Evolutionary conservation across 140 eudicot genomes (phyloP), one percentile per base, ranked within the genome.

Genomic region (Oenanthe javanica): DNA sequence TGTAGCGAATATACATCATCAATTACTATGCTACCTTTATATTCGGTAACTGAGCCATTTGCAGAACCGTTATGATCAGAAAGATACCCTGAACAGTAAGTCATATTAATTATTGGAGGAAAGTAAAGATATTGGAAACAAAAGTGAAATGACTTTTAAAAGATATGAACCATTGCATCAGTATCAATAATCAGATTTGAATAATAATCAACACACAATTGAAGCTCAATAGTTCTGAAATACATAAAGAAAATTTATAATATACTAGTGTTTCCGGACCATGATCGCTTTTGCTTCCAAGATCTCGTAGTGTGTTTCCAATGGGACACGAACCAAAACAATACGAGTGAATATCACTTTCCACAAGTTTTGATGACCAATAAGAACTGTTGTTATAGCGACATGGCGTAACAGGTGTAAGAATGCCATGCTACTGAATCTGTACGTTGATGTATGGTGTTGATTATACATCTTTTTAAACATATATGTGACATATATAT

Each of bases 1-100:
- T 21, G 23, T 4, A 59, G 47, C 27, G 16, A 40, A 55, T 71
- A 72, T 43, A 67, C 45, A 57, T 11, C 59, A 23, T 69, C n/a
- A 80, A 61, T 51, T 19, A 54, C 55, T 50, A 27, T 5, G 51
- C 52, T 72, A 87, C 99, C 99, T 92, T 94, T 55, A 94, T 90
- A 80, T 92, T 94, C 48, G 99, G 97, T 76, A 94, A 78, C 81
- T 87, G 99, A 76, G 97, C 93, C 82, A 90, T 79, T 79, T 90
- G 99, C 86, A 95, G 79, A 86, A 92, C 94, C 54, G 93, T 86
- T 83, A 95, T 89, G 89, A 95, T 92, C 89, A 95, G 85, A 88
- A 86, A 92, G 54, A 95, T 89, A 71, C 99, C 99, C 99, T 95
- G 93, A 77, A 57, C 64, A 64, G 51, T n/a, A n/a, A 66, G n/a